Percentiles rank a stretch among this genome's conserved stretches.
phyloP scores from a whole-genome alignment of 2,329 filamentous ascomycete species.

The Cladophialophora carrionii region DNA sequence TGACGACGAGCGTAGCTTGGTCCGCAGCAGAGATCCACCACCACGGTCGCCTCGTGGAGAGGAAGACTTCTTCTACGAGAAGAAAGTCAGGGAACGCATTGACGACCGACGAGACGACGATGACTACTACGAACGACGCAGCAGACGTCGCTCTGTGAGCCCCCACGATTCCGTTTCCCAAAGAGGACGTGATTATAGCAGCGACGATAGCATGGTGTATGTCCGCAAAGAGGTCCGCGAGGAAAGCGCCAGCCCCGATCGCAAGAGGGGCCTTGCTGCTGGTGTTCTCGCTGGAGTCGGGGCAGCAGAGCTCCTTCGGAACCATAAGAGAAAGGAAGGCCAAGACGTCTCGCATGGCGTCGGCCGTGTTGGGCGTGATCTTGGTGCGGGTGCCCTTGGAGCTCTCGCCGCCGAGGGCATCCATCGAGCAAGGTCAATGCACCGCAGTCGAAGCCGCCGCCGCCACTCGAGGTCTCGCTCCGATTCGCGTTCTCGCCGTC shows the following conservation, averaged over 20 bases:
- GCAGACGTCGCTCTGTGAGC: constrained; percentile 57
- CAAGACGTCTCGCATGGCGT: constrained; percentile 57
- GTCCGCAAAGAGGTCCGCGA: constrained; percentile 54
- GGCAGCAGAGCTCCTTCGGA: constrained; percentile 63
- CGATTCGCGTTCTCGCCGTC: constrained; percentile 43
- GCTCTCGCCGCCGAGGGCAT: constrained; percentile 64
- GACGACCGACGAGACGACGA: constrained; percentile 57
- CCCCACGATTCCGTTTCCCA: constrained; percentile 59
- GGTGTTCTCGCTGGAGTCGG: constrained; percentile 64
- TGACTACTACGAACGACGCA: constrained; percentile 64
- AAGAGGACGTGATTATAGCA: constrained; percentile 55
- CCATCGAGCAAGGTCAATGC: constrained; percentile 54
- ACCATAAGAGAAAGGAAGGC: constrained; percentile 61
- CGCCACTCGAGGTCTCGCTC: constrained; percentile 41
- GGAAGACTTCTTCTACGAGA: constrained; percentile 41
- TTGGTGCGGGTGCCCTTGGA: constrained; percentile 65
- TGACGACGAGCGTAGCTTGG: constrained; percentile 50
- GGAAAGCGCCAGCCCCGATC: constrained; percentile 49
- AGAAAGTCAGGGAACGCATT: constrained; percentile 38
- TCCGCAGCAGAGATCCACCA: constrained; percentile 41
- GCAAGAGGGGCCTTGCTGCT: constrained; percentile 63
- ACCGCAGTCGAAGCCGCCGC: constrained; percentile 52
- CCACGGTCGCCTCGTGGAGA: constrained; percentile 34
- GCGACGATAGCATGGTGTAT: constrained; percentile 66
- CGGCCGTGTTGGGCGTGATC: constrained; percentile 54